These are phyloP conservation scores for Termitomyces sp. DNA, from an alignment of 768 basidiomycete species.

Conservation along the genomic window DNA sequence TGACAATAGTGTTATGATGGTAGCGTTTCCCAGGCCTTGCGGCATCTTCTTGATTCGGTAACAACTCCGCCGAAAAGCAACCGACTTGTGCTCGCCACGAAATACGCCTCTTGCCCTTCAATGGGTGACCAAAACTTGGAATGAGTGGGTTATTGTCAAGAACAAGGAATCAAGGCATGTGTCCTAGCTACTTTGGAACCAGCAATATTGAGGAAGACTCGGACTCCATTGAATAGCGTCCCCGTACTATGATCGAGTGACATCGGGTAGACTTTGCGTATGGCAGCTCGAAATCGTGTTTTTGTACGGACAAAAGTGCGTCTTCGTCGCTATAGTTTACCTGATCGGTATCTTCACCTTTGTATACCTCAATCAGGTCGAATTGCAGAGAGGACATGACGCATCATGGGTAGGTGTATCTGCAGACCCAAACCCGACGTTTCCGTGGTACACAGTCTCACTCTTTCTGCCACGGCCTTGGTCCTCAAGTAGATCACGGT, in stretches of 20 bases:
- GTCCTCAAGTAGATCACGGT: not conserved
- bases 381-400: not conserved
- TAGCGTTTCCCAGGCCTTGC: not conserved
- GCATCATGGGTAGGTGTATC: not conserved
- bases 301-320: not conserved
- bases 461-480: not conserved
- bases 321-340: not conserved
- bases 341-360: not conserved
- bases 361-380: not conserved
- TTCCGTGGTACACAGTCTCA: not conserved
- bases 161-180: not conserved
- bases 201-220: not conserved
- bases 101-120: no score
- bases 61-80: not conserved
- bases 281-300: not conserved
- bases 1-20: not conserved
- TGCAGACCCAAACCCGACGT: not conserved
- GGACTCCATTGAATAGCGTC: not conserved
- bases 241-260: not conserved
- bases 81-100: not conserved
- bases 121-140: not conserved
- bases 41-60: not conserved
- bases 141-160: not conserved
- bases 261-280: not conserved
- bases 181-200: not conserved